A percentile compares a stretch with the other conserved stretches of the same genome.
Conservation (phyloP, 2,329 filamentous ascomycete species). For the Penicillium hordei region DNA sequence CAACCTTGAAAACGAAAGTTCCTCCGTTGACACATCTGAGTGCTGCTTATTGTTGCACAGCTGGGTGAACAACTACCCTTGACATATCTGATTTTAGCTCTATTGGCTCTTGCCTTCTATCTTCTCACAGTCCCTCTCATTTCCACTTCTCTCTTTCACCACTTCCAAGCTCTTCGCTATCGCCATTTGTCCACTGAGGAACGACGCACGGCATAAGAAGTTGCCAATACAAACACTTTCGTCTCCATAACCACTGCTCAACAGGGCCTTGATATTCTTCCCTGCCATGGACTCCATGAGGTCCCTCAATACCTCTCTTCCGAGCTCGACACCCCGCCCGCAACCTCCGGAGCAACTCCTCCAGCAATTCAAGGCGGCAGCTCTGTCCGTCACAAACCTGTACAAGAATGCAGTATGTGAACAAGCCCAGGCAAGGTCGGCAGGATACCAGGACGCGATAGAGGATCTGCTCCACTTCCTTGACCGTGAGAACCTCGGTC, state of each 20-base stretch:
- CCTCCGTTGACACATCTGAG: slow-evolving; percentile 1
- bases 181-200: background rate
- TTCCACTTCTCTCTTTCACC: background rate
- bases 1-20: slow-evolving; percentile 11
- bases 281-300: slow-evolving; percentile 63
- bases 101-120: background rate
- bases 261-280: background rate
- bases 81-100: background rate
- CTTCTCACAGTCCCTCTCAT: background rate
- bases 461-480: slow-evolving; percentile 85
- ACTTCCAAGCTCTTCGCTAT: background rate
- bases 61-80: background rate
- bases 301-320: slow-evolving; percentile 61
- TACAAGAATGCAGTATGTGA: slow-evolving; percentile 87
- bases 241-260: background rate
- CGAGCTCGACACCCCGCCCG: slow-evolving; percentile 51
- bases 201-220: slow-evolving; percentile 1
- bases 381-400: slow-evolving; percentile 89
- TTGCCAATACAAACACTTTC: background rate
- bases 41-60: slow-evolving; percentile 12
- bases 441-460: slow-evolving; percentile 91
- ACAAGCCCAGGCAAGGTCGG: slow-evolving; percentile 69
- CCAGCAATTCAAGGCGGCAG: slow-evolving; percentile 87
- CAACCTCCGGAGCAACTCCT: slow-evolving; percentile 62
- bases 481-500: slow-evolving; percentile 75